A percentile compares a stretch with the other conserved stretches of the same genome.
phyloP scores from a whole-genome alignment of 176 grass and related monocot species.

The Eleusine coracana region DNA sequence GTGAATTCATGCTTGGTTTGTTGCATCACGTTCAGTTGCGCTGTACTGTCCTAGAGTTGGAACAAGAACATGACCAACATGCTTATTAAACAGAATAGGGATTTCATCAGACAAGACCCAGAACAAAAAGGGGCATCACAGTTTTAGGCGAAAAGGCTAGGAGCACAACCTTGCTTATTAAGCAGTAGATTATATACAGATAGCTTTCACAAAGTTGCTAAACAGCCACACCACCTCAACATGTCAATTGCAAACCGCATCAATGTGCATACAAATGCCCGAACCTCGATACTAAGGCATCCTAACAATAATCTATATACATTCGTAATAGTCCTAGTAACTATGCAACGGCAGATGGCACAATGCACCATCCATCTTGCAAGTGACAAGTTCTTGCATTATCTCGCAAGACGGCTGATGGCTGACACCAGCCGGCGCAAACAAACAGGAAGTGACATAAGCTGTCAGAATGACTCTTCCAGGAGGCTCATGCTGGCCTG shows the following conservation, averaged over 20 bases:
- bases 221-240: constrained; percentile 11
- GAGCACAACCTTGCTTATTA: constrained; percentile 13
- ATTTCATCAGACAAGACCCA: no score
- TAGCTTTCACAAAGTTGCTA: constrained; percentile 22
- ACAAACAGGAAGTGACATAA: neutral
- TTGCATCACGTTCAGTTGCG: neutral
- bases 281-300: neutral
- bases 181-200: constrained; percentile 43
- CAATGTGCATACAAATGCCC: constrained; percentile 30
- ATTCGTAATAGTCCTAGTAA: constrained; percentile 49
- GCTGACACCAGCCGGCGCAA: constrained; percentile 1
- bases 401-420: constrained; percentile 8
- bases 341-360: constrained; percentile 5
- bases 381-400: constrained; percentile 3
- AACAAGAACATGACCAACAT: no score
- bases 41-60: neutral
- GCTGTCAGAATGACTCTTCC: constrained; percentile 34
- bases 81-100: no score
- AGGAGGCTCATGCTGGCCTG: constrained; percentile 22
- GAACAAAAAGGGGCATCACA: neutral
- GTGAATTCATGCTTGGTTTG: neutral
- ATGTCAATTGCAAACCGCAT: constrained; percentile 29
- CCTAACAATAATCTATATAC: constrained; percentile 45
- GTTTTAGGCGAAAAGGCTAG: neutral
- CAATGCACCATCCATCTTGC: neutral